Base-by-base conservation (phyloP, 2,329 filamentous ascomycete genomes). In the Cercospora berteroae region DNA sequence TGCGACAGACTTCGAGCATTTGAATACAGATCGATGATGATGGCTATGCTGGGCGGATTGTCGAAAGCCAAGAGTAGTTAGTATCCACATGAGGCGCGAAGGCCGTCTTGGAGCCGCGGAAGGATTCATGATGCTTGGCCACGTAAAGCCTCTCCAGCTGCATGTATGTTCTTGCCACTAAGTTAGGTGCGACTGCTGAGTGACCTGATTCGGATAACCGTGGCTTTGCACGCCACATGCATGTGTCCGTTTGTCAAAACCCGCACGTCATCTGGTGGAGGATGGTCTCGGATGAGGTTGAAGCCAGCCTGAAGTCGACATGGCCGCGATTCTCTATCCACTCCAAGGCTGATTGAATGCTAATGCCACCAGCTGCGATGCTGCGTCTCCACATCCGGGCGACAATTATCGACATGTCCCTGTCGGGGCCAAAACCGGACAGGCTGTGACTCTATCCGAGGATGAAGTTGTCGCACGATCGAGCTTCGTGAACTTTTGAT, bases 91-190 rank as follows among this genome's bases (percentile, higher is more conserved):
- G 36, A 39, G 36, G 58, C 58, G 36, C 44, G 13, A 13, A 39
- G 23, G 36, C 58, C 23, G 31, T 44, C 36, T 60, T 39, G 18
- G 58, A 44, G 31, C 58, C 58, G 58, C 58, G 58, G 58, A 60
- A 60, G 58, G 58, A 60, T 60, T 42, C 31, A 20, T 39, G 0
- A 10, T 60, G 58, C 58, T 60, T 60, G 58, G 58, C 58, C 58
- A 60, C 48, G 48, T 9, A 25, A 52, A 52, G 4, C 23, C 48
- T 52, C 48, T 25, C 12, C 12, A 52, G 23, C 48, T 52, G 9
- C 16, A 42, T 42, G 36, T 42, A 16, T 52, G 48, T 12, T 52
- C 48, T 52, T 52, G 48, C 10, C 48, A 52, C 48, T 9, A 23
- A 48, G n/a, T 20, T 5, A 48, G 42, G 23, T 55, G 23, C 10